Percentiles rank a stretch among this genome's conserved stretches.
These are phyloP conservation scores for Emergomyces orientalis DNA, from an alignment of 2,329 filamentous ascomycete species.

Conservation along the genomic window DNA sequence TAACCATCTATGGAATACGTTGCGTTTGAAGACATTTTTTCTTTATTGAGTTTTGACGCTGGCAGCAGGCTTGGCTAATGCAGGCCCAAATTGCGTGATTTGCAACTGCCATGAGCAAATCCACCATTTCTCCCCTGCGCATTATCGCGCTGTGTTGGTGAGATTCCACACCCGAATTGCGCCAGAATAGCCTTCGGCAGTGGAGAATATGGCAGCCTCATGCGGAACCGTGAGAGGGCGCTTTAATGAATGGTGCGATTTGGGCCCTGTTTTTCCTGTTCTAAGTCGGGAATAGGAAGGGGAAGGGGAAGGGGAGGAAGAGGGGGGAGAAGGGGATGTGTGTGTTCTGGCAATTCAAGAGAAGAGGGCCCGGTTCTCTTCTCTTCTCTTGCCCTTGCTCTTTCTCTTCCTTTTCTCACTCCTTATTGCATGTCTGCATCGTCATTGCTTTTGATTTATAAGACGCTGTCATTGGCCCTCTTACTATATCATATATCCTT, in stretches of 20 bases:
- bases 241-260: not conserved
- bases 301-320: not conserved
- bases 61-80: not conserved
- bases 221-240: not conserved
- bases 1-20: not conserved
- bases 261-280: not conserved
- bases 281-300: too few relatives aligned
- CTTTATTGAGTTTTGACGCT: not conserved
- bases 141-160: constrained; percentile 8
- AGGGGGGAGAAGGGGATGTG: not conserved
- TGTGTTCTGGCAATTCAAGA: not conserved
- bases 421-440: constrained; percentile 12
- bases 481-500: not conserved
- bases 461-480: not conserved
- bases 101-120: constrained; percentile 24
- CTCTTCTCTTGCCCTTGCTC: constrained; percentile 21
- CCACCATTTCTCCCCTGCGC: constrained; percentile 26
- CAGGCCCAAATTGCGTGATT: constrained; percentile 36
- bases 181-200: not conserved
- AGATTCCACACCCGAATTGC: not conserved
- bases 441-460: constrained; percentile 7
- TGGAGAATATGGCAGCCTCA: not conserved
- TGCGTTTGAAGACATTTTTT: not conserved
- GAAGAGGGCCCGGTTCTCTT: constrained; percentile 24
- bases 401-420: constrained; percentile 17